Evolutionary conservation across 2,329 filamentous ascomycete genomes (phyloP), one percentile per base, ranked within the genome.

Genomic region (Aspergillus uvarum): DNA sequence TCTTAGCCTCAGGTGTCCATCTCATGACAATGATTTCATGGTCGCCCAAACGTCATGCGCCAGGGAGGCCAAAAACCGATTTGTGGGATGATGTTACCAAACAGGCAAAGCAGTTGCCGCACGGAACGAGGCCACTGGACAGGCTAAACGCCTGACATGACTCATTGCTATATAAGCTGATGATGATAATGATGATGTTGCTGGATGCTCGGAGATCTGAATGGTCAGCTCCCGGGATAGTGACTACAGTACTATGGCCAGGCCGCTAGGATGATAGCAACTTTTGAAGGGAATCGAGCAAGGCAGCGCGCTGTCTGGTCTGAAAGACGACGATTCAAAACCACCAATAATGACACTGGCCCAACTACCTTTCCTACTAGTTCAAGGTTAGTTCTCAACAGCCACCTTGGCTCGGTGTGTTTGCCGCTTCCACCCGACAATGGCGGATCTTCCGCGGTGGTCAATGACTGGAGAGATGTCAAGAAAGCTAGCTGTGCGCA

Each of bases 381-480:
- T 50, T 16, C n/a, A 22, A 50, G 38, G 29, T 16, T 56, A 42
- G n/a, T 26, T 14, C 26, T 38, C 32, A 29, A 26, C 26, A 51
- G 53, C 47, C 31, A 54, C 56, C 61, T 63, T 63, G 61, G 61
- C 61, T 59, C 44, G 52, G 58, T 19, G 52, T 51, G 54, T 54
- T 60, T 54, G 60, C 59, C 59, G 61, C 61, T 59, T 63, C 59
- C 58, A 63, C 61, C 60, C 55, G 61, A 59, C 50, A 54, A 49
- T 24, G 52, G 54, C 38, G 55, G 42, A 47, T 51, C 19, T 42
- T 35, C 51, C 35, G 22, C 44, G 12, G n/a, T 35, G 58, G 32
- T 48, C 10, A 35, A 19, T 38, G 26, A 19, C 19, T n/a, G 29
- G 47, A 51, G 21, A 51, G 22, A 54, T 35, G 38, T 44, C 35